Base-by-base conservation (phyloP, 2,329 filamentous ascomycete species). In the Phoma sp. region DNA sequence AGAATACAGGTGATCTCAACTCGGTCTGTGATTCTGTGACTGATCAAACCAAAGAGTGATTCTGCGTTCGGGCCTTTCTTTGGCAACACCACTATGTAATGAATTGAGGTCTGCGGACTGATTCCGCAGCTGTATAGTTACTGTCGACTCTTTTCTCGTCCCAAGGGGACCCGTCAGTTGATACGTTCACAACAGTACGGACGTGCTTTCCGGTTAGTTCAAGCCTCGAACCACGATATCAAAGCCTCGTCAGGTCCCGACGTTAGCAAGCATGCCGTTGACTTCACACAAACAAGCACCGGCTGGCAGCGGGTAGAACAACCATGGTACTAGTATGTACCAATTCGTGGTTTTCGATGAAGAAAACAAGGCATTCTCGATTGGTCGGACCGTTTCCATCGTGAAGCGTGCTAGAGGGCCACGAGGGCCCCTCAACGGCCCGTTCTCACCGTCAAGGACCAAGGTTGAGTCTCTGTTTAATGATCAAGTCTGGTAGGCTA, bases 371-470 rank as follows among this genome's bases (percentile, higher is more conserved):
- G 47, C 41, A 51, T 33, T 46, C 15, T 13, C 12, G 7, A 29
- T 36, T 29, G 10, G 21, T 55, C 45, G 52, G 52, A 36, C 52
- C 52, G 37, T 45, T 17, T 38, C 17, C 27, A 17, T 37, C 6
- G 46, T 55, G 46, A 47, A 55, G 46, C 43, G 25, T 31, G 22
- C 52, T 55, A 55, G 41, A 32, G 7, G 37, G 37, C 52, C 46
- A 55, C 52, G 52, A 55, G 52, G 46, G 31, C 52, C 46, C 32
- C 46, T 37, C 43, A 51, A 51, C 52, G 52, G 52, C 46, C 52
- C 52, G 52, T 55, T 47, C 46, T 36, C 31, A 37, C 17, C 22
- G 41, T 17, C 35, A 50, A 24, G 29, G 29, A 17, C 21, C 15
- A 31, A 2, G 12, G 27, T 17, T 37, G 38, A 47, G 46, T 51